Evolutionary conservation across 805 yeast genomes (phyloP), one percentile per base, ranked within the genome.

Genomic region (Myxozyma udenii): DNA sequence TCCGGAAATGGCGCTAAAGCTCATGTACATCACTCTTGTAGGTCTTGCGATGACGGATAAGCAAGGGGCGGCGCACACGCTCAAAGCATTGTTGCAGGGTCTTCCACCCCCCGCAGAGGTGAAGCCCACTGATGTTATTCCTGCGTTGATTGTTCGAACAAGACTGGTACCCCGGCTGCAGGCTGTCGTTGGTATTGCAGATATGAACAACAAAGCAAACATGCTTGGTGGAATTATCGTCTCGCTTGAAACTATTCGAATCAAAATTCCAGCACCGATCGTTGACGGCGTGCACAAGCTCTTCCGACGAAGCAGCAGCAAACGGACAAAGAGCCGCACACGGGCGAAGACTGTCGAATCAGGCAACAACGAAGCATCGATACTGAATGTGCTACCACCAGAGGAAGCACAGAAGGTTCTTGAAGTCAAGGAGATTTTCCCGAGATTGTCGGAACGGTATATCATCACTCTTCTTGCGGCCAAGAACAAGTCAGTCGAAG

Each of bases 101-200:
- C 38, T 54, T 9, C 58, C 58, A 12, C 48, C 55, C 16, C 58
- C 58, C 25, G 24, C 36, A 4, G 44, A 44, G 18, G 56, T 47
- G 14, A 14, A 19, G n/a, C 35, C 47, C 2, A 37, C 44, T 4
- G 55, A 54, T n/a, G 12, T 50, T 30, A 19, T 54, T 3, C 53
- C 51, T 4, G 49, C 58, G 24, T 25, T 54, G 16, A 35, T 54
- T 14, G 47, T 51, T 26, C 55, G 55, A 3, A 46, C 55, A 3
- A 33, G 25, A n/a, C 7, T 53, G 14, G 16, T 53, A n/a, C 18
- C 35, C 6, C 41, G 47, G n/a, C 19, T 50, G 24, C 35, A 30
- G n/a, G 18, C 19, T 4, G 7, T 32, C 4, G 44, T 38, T 19
- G 28, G 7, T 19, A 24, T 7, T 7, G 32, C 41, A 3, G 4